These are phyloP conservation scores for Zanthoxylum bungeanum DNA, from an alignment of 345 rosid genomes.

Conservation along the genomic window DNA sequence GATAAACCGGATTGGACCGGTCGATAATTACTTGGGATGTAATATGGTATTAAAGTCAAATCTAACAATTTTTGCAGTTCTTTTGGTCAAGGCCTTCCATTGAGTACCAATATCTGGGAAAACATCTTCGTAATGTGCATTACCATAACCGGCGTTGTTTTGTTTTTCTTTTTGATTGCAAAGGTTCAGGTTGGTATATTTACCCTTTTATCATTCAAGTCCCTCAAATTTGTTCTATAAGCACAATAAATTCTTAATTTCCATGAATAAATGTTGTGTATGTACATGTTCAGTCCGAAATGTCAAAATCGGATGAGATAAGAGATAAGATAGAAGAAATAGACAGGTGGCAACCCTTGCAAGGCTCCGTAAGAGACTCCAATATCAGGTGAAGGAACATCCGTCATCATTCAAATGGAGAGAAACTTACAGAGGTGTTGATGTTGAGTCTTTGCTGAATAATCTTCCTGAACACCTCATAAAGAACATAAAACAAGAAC, in stretches of 20 bases:
- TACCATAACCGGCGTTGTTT: background rate
- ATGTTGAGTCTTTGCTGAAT: background rate
- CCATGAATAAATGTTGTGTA: background rate
- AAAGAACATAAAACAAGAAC: background rate
- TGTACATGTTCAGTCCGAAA: background rate
- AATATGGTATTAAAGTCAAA: no score
- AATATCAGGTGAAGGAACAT: background rate
- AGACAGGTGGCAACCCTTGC: background rate
- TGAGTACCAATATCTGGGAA: slow-evolving; percentile 3
- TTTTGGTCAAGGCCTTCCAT: background rate
- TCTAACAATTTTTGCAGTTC: slow-evolving; percentile 15
- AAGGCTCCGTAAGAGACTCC: background rate
- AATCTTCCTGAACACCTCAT: background rate
- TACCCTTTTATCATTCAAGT: no score
- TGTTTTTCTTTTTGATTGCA: background rate
- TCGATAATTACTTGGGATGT: no score
- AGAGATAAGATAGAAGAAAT: background rate
- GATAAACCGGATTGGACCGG: no score
- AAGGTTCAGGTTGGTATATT: slow-evolving; percentile 9
- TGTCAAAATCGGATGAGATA: background rate
- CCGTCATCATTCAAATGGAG: background rate
- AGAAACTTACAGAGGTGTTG: background rate
- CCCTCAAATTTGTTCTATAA: background rate
- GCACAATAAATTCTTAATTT: background rate
- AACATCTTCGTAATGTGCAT: background rate